These are phyloP conservation scores for Tylopilus vinaceipallidus DNA, from an alignment of 768 basidiomycete species.

Conservation along the genomic window DNA sequence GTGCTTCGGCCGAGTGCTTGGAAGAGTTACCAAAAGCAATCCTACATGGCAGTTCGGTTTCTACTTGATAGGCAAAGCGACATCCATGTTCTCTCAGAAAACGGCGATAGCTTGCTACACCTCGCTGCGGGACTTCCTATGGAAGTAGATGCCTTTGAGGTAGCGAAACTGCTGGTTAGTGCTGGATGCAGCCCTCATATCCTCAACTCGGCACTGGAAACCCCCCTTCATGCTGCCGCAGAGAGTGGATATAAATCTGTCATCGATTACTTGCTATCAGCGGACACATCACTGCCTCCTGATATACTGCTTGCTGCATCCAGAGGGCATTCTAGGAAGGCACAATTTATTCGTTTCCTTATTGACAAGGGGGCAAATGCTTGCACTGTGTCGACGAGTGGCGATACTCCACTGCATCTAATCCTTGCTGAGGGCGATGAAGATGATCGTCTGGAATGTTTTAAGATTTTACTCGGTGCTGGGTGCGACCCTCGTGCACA, in stretches of 20 bases:
- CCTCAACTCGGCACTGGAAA: background rate
- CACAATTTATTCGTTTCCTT: background rate
- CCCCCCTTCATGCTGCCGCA: background rate
- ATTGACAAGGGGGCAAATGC: background rate
- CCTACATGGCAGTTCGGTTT: background rate
- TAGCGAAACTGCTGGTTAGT: background rate
- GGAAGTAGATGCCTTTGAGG: background rate
- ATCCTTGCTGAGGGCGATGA: background rate
- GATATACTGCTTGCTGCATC: background rate
- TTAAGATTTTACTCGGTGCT: background rate
- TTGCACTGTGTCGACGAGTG: background rate
- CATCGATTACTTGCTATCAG: background rate
- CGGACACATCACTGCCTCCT: background rate
- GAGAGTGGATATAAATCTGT: background rate
- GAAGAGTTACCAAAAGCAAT: background rate
- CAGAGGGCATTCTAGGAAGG: too few species aligned
- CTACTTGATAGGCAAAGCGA: background rate
- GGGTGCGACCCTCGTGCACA: background rate
- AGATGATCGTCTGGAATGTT: background rate
- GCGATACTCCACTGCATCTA: background rate
- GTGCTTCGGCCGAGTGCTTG: too few species aligned
- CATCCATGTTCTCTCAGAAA: background rate
- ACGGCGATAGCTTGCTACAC: background rate
- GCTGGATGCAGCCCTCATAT: background rate
- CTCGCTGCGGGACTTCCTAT: background rate